Evolutionary conservation across 805 yeast species (phyloP).

Genomic region (Metschnikowia shivogae): DNA sequence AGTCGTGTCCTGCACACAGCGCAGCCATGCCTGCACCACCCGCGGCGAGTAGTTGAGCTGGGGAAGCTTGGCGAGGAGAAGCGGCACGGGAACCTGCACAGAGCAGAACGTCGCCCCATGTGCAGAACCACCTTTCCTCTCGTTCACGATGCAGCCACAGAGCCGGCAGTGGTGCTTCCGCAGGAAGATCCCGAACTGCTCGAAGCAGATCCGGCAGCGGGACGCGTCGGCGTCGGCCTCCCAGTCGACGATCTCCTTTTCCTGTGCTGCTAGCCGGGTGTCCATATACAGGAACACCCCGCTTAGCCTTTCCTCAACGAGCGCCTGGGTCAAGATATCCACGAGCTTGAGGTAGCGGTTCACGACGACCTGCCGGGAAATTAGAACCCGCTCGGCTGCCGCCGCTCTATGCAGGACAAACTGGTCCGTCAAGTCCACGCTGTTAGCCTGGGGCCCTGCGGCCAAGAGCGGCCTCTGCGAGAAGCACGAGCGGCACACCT

Average conservation of each 20-base stretch:
- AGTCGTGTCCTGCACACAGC: neutral
- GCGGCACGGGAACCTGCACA: slow-evolving; percentile 55
- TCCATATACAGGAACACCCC: slow-evolving; percentile 4
- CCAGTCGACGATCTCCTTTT: slow-evolving; percentile 51
- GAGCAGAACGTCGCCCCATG: slow-evolving; percentile 57
- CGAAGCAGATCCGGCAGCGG: slow-evolving; percentile 62
- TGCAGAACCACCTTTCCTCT: slow-evolving; percentile 32
- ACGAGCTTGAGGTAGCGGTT: slow-evolving; percentile 51
- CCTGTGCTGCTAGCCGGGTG: neutral
- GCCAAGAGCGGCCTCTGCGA: slow-evolving; percentile 48
- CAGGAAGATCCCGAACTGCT: slow-evolving; percentile 49
- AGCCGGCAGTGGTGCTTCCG: slow-evolving; percentile 90
- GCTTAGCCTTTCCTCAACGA: neutral
- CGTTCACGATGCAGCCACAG: slow-evolving; percentile 84
- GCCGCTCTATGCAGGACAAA: slow-evolving; percentile 42
- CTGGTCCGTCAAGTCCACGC: slow-evolving; percentile 40
- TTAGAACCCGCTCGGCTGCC: slow-evolving; percentile 44
- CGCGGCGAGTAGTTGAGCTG: slow-evolving; percentile 30
- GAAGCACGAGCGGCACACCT: slow-evolving; percentile 67
- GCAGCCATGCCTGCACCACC: slow-evolving; percentile 18
- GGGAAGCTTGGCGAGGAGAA: slow-evolving; percentile 37
- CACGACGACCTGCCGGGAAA: slow-evolving; percentile 56
- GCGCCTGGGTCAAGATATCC: slow-evolving; percentile 17
- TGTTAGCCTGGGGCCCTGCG: slow-evolving; percentile 37
- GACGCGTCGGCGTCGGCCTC: slow-evolving; percentile 38